phyloP scores from a whole-genome alignment of 371 early-diverging fungal species.

The Enterospora canceri region DNA sequence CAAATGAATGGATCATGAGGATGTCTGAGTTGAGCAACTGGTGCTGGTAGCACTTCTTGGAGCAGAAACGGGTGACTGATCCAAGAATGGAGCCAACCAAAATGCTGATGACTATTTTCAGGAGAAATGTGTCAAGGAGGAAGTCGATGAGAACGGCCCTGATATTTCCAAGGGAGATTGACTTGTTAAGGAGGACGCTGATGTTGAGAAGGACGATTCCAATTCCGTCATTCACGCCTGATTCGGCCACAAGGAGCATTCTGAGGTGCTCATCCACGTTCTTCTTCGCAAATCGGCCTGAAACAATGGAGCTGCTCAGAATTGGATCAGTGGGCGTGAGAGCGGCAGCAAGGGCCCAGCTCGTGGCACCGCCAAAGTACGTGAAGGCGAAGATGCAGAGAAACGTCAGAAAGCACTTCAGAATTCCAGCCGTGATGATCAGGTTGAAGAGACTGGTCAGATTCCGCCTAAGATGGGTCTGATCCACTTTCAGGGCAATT shows the following conservation, averaged over 20 bases:
- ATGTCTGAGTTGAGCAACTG: slow-evolving; percentile 72
- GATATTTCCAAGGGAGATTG: neutral
- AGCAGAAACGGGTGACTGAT: slow-evolving; percentile 59
- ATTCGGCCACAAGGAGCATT: slow-evolving; percentile 68
- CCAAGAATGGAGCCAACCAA: slow-evolving; percentile 70
- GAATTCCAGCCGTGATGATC: slow-evolving; percentile 56
- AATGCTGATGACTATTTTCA: slow-evolving; percentile 61
- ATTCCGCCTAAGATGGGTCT: slow-evolving; percentile 43
- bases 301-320: slow-evolving; percentile 74
- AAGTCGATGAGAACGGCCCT: slow-evolving; percentile 23
- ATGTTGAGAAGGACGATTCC: slow-evolving; percentile 70
- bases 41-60: slow-evolving; percentile 63
- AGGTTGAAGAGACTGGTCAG: slow-evolving; percentile 64
- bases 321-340: slow-evolving; percentile 88
- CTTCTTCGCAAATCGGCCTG: slow-evolving; percentile 76
- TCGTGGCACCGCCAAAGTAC: neutral
- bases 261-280: slow-evolving; percentile 68
- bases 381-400: slow-evolving; percentile 4
- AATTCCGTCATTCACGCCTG: slow-evolving; percentile 60
- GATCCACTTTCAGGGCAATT: slow-evolving; percentile 49
- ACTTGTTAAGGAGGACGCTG: slow-evolving; percentile 49
- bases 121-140: slow-evolving; percentile 31
- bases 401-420: slow-evolving; percentile 34
- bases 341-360: slow-evolving; percentile 64
- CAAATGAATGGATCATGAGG: slow-evolving; percentile 68